Evolutionary conservation across 371 early-diverging fungal species (phyloP).

Genomic region (Dichotomocladium elegans): DNA sequence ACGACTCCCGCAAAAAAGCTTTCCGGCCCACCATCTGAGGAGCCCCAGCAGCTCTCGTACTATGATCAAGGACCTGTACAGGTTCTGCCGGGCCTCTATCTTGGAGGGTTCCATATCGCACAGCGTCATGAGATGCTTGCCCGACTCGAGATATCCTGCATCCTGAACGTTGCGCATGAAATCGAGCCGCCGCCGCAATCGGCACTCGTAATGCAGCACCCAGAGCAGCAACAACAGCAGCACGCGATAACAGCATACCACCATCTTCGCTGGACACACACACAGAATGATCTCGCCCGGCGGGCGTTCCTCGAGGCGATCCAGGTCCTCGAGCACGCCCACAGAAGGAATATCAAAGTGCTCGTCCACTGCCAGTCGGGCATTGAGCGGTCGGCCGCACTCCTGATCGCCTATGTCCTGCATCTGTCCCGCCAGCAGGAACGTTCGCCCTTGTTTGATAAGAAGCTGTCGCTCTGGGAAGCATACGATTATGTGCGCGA

Average conservation of each 20-base stretch:
- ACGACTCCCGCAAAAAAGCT: neutral
- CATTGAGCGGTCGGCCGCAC: constrained; percentile 29
- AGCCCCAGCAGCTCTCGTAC: constrained; percentile 1
- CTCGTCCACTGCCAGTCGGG: constrained; percentile 28
- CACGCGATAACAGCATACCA: constrained; percentile 14
- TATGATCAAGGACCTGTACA: constrained; percentile 49
- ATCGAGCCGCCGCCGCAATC: constrained; percentile 19
- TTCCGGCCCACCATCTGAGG: constrained; percentile 1
- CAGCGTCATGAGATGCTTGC: constrained; percentile 30
- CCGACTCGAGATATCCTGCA: constrained; percentile 42
- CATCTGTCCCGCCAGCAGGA: constrained; percentile 8
- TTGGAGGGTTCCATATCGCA: constrained; percentile 68
- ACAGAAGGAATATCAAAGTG: constrained; percentile 6
- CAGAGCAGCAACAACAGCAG: too few species aligned
- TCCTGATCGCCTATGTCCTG: constrained; percentile 26
- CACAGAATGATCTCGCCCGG: constrained; percentile 17
- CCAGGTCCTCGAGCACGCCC: constrained; percentile 12
- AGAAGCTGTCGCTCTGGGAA: constrained; percentile 14
- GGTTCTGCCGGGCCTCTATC: constrained; percentile 65
- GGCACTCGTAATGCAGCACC: neutral
- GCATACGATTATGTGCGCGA: constrained; percentile 23
- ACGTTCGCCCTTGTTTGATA: constrained; percentile 1
- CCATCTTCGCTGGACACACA: constrained; percentile 30
- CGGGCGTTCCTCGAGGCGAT: constrained; percentile 25
- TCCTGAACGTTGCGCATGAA: constrained; percentile 77